Evolutionary conservation across 2,329 filamentous ascomycete species (phyloP).

Genomic region (Thermothelomyces thermophilus): DNA sequence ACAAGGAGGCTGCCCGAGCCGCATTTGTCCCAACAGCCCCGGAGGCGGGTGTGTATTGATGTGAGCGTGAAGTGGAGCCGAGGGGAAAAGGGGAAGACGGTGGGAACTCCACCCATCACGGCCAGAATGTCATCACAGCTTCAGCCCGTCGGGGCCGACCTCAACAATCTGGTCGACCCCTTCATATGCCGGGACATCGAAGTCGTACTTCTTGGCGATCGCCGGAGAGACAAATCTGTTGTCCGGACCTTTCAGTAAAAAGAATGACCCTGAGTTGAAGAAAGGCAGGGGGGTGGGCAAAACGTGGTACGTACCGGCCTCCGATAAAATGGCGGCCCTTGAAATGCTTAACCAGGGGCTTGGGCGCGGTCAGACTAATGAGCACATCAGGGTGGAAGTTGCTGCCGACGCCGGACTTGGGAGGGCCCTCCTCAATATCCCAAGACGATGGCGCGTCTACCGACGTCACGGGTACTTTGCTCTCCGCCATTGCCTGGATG

Average conservation of each 20-base stretch:
- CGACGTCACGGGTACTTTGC: constrained; percentile 70
- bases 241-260: constrained; percentile 8
- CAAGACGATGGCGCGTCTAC: constrained; percentile 93
- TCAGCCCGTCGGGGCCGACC: constrained; percentile 46
- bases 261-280: constrained; percentile 5
- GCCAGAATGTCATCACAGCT: constrained; percentile 38
- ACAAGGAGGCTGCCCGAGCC: constrained; percentile 51
- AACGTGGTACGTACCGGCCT: constrained; percentile 54
- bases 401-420: constrained; percentile 66
- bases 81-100: not conserved
- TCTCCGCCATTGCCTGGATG: constrained; percentile 68
- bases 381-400: constrained; percentile 74
- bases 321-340: constrained; percentile 86
- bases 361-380: constrained; percentile 87
- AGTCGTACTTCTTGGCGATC: constrained; percentile 77
- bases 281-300: not conserved
- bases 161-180: constrained; percentile 89
- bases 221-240: constrained; percentile 70
- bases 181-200: constrained; percentile 76
- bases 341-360: constrained; percentile 80
- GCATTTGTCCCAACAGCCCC: constrained; percentile 52
- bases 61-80: constrained; percentile 26
- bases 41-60: constrained; percentile 50
- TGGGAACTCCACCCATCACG: constrained; percentile 3
- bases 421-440: constrained; percentile 85